Evolutionary conservation across 2,329 filamentous ascomycete genomes (phyloP), one percentile per base, ranked within the genome.

Genomic region (Colletotrichum siamense): DNA sequence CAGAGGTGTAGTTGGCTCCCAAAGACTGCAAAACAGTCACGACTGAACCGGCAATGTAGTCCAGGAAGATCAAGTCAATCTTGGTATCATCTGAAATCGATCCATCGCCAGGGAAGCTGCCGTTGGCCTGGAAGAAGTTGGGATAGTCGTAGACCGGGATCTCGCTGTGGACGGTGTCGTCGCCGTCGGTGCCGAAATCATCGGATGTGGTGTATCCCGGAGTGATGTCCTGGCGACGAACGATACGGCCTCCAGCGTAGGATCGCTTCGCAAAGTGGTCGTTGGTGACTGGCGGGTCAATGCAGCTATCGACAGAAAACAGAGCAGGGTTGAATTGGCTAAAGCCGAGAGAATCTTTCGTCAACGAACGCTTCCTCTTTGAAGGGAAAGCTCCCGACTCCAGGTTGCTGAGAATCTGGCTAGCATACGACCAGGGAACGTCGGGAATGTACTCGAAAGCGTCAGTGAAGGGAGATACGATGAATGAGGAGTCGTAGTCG

Each of bases 191-290:
- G 67, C 90, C 91, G 78, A 91, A 92, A 79, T 91, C 91, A 77
- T 92, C 91, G 4, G 80, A 86, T 0, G 91, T 92, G 5, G 85
- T 87, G 81, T 91, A 91, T 5, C 90, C 91, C 0, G 89, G 85
- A 0, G 85, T 85, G 9, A 87, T 79, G 8, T 85, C 78, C 71
- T 89, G 86, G 52, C 90, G 89, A n/a, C 89, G 89, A n/a, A 74
- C 44, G 49, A 74, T 65, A 9, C 71, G 71, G 1, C 71, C 71
- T 2, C 71, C 71, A 4, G 67, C 71, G 3, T 71, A 74, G 4
- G 71, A 74, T 2, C 71, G 7, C 44, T 65, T 71, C 12, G 67
- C 22, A n/a, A 74, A 74, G 59, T 74, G 71, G 26, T 74, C 67
- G n/a, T 34, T 63, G 18, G 71, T 64, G 18, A 71, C 67, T 3